These are phyloP conservation scores for Pseudopyricularia javanii DNA, from an alignment of 2,329 filamentous ascomycete genomes.

Conservation along the genomic window DNA sequence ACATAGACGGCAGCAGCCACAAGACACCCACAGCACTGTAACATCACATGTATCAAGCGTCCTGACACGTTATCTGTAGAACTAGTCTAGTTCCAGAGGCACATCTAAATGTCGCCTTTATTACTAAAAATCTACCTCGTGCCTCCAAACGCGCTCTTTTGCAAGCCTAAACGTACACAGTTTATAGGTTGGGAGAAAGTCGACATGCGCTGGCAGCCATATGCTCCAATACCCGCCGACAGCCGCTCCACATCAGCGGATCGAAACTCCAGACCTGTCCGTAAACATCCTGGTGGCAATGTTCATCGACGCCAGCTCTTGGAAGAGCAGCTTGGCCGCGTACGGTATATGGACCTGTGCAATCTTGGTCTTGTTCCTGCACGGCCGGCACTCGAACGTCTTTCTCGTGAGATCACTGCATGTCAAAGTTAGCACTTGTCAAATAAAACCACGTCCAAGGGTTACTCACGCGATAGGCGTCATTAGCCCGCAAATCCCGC, in stretches of 20 bases:
- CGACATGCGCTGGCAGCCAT: too few species aligned
- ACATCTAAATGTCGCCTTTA: too few species aligned
- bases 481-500: slow-evolving; percentile 98
- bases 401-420: slow-evolving; percentile 82
- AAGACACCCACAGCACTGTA: too few species aligned
- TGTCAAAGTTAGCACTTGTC: slow-evolving; percentile 18
- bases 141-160: neutral
- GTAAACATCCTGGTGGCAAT: slow-evolving; percentile 97
- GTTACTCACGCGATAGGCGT: slow-evolving; percentile 89
- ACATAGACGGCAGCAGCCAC: too few species aligned
- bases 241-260: slow-evolving; percentile 42
- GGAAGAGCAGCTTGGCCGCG: slow-evolving; percentile 94
- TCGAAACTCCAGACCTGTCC: slow-evolving; percentile 62
- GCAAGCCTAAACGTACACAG: neutral
- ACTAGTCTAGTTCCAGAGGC: too few species aligned
- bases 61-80: too few species aligned
- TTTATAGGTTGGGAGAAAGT: neutral
- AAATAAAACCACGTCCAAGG: slow-evolving; percentile 1
- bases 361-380: slow-evolving; percentile 98
- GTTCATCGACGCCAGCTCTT: slow-evolving; percentile 96
- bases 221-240: too few species aligned
- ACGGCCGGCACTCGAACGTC: slow-evolving; percentile 91
- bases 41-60: too few species aligned
- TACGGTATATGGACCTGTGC: slow-evolving; percentile 97
- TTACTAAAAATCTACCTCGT: neutral